These are phyloP conservation scores for Candida lessepsii DNA, from an alignment of 805 yeast species.

Conservation along the genomic window DNA sequence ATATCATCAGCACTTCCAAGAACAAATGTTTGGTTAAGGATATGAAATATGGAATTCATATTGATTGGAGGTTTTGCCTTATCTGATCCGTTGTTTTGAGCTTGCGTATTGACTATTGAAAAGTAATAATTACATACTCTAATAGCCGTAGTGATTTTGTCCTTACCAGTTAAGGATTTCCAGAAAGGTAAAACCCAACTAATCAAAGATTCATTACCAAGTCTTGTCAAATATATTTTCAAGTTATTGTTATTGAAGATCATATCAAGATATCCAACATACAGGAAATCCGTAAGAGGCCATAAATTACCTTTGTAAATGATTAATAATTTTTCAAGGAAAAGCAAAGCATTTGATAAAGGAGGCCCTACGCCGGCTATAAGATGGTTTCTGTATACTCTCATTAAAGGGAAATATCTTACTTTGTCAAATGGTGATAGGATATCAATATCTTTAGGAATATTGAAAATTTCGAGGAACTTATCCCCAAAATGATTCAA, in stretches of 20 bases:
- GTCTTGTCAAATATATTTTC: constrained; percentile 21
- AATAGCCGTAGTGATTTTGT: constrained; percentile 3
- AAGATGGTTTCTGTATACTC: constrained; percentile 49
- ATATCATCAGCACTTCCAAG: constrained; percentile 3
- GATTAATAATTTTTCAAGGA: constrained; percentile 44
- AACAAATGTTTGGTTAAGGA: constrained; percentile 2
- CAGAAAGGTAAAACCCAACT: constrained; percentile 40
- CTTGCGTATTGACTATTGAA: too few species aligned
- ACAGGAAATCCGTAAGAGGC: constrained; percentile 49
- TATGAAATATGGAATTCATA: neutral
- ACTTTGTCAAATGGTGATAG: constrained; percentile 29
- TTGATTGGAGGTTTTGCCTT: too few species aligned
- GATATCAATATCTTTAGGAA: constrained; percentile 28
- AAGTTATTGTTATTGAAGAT: constrained; percentile 55
- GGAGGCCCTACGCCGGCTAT: constrained; percentile 50
- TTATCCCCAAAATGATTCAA: constrained; percentile 20
- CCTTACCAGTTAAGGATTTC: constrained; percentile 7
- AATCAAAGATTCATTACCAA: neutral
- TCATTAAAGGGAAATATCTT: constrained; percentile 35
- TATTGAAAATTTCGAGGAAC: constrained; percentile 21
- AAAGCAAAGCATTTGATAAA: constrained; percentile 55
- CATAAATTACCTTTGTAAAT: constrained; percentile 51
- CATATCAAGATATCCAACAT: constrained; percentile 57
- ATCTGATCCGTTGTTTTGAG: too few species aligned
- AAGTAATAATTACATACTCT: constrained; percentile 7